phyloP scores from a whole-genome alignment of 768 basidiomycete genomes.

The Boletus barrowsii region DNA sequence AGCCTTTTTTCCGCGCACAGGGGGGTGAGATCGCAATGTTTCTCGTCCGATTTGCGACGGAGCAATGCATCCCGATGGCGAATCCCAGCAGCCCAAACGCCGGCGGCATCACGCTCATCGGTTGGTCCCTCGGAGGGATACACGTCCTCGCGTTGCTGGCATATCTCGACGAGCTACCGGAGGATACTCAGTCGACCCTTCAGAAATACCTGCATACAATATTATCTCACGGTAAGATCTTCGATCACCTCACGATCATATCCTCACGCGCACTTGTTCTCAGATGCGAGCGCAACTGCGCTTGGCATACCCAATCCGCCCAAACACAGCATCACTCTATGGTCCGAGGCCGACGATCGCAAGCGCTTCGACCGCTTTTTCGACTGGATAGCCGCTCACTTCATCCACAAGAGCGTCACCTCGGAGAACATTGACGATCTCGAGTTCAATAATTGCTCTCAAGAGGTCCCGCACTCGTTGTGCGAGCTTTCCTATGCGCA shows the following conservation, averaged over 20 bases:
- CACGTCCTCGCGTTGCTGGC: conserved; percentile 11
- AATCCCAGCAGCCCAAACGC: neutral
- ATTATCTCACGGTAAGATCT: conserved; percentile 14
- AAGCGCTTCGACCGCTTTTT: conserved; percentile 16
- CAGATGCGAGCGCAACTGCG: conserved; percentile 2
- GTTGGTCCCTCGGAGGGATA: conserved; percentile 20
- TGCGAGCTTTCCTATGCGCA: conserved; percentile 11
- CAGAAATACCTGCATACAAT: conserved; percentile 19
- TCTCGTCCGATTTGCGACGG: conserved; percentile 12
- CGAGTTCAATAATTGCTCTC: conserved; percentile 8
- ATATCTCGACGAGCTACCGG: conserved; percentile 11
- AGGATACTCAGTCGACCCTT: conserved; percentile 5
- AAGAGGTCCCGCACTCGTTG: conserved; percentile 8
- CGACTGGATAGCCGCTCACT: conserved; percentile 15
- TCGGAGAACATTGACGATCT: conserved; percentile 18
- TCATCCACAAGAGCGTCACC: conserved; percentile 11
- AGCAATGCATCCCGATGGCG: conserved; percentile 14
- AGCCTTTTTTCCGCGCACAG: conserved; percentile 13
- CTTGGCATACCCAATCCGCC: conserved; percentile 9
- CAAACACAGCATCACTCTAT: neutral
- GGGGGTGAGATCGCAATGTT: conserved; percentile 21
- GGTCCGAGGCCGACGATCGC: conserved; percentile 2
- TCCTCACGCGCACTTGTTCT: neutral
- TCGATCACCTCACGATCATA: neutral
- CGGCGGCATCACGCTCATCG: conserved; percentile 18